Conservation (phyloP, 2,329 filamentous ascomycete genomes). For the Colletotrichum neosansevieriae region DNA sequence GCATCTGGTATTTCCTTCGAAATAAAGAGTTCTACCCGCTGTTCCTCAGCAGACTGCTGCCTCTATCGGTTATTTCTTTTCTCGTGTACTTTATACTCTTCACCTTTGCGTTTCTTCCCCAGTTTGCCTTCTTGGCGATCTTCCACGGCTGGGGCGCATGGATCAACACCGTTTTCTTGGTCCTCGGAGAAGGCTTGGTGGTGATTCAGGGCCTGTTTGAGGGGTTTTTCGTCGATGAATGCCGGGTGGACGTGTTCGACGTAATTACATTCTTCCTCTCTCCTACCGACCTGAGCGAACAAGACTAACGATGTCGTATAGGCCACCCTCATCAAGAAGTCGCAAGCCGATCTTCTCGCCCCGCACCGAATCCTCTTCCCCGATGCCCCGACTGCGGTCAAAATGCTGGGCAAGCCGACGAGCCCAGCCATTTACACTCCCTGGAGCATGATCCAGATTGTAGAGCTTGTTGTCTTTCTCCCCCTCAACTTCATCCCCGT, state of each 20-base stretch:
- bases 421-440: constrained; percentile 83
- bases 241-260: constrained; percentile 85
- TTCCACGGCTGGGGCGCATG: constrained; percentile 92
- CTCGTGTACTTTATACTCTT: constrained; percentile 90
- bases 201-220: constrained; percentile 79
- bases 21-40: constrained; percentile 87
- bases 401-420: constrained; percentile 85
- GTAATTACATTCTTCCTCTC: constrained; percentile 57
- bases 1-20: constrained; percentile 83
- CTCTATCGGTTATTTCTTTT: constrained; percentile 83
- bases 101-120: constrained; percentile 87
- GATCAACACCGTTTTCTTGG: constrained; percentile 87
- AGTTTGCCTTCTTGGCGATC: constrained; percentile 88
- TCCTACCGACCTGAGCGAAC: not conserved
- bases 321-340: constrained; percentile 80
- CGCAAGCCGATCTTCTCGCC: constrained; percentile 75
- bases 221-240: constrained; percentile 85
- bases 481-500: constrained; percentile 90
- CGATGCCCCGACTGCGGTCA: constrained; percentile 79
- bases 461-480: constrained; percentile 83
- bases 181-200: constrained; percentile 84
- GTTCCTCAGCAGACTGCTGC: constrained; percentile 81
- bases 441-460: constrained; percentile 90
- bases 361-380: constrained; percentile 73
- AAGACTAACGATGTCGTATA: constrained; percentile 47